phyloP scores from a whole-genome alignment of 2,329 filamentous ascomycete species.

The Microdochium bolleyi region DNA sequence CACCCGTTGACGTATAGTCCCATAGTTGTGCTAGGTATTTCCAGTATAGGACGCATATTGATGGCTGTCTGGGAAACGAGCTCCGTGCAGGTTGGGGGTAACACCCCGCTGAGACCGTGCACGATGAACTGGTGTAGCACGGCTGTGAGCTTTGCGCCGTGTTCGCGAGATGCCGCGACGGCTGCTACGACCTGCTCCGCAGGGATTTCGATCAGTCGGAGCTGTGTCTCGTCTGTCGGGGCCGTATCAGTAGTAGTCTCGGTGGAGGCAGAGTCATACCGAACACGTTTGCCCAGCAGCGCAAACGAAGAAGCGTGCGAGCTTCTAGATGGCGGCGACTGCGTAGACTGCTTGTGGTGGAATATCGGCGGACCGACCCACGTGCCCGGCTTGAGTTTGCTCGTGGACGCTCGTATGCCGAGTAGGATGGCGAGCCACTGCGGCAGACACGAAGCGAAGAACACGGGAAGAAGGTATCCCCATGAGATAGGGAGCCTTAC shows the following conservation, averaged over 20 bases:
- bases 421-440: slow-evolving; percentile 1
- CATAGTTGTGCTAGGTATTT: slow-evolving; percentile 21
- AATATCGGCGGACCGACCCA: slow-evolving; percentile 1
- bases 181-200: neutral
- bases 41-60: slow-evolving; percentile 23
- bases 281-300: too few species aligned
- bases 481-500: slow-evolving; percentile 1
- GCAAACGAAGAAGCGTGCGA: too few species aligned
- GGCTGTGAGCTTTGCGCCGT: slow-evolving; percentile 30
- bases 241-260: too few species aligned
- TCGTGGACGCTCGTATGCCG: slow-evolving; percentile 1
- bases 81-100: slow-evolving; percentile 16
- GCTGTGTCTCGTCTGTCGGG: neutral
- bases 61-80: slow-evolving; percentile 29
- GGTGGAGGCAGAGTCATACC: too few species aligned
- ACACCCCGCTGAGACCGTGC: slow-evolving; percentile 22
- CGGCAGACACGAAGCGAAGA: slow-evolving; percentile 1
- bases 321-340: neutral
- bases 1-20: slow-evolving; percentile 23
- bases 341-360: neutral
- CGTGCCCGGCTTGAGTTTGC: neutral
- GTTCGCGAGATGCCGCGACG: slow-evolving; percentile 18
- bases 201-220: neutral
- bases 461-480: slow-evolving; percentile 1
- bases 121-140: slow-evolving; percentile 28